Conservation (phyloP, 345 rosid genomes). For the Pelargonium nanum region DNA sequence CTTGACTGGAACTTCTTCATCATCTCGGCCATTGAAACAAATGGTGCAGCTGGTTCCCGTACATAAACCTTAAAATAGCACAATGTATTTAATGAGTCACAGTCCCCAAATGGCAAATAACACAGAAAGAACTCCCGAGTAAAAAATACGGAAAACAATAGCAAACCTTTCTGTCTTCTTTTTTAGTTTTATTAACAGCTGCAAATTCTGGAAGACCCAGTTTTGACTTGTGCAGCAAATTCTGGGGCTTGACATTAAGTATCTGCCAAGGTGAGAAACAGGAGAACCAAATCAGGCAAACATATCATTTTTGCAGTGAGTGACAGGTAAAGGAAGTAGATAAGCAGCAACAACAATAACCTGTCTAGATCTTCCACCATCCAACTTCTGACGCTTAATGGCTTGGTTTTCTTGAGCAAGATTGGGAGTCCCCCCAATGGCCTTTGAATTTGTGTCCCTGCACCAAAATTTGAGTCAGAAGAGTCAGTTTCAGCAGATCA, state of each 20-base stretch:
- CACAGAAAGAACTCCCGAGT: not conserved
- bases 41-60: conserved; percentile 42
- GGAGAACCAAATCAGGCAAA: not conserved
- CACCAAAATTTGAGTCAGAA: not conserved
- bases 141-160: conserved; percentile 8
- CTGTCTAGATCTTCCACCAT: conserved; percentile 84
- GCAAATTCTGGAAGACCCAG: conserved; percentile 44
- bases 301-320: no score
- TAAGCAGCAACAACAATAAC: conserved; percentile 17
- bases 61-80: conserved; percentile 36
- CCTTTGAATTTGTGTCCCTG: conserved; percentile 33
- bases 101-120: not conserved
- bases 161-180: conserved; percentile 72
- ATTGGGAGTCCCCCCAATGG: conserved; percentile 30
- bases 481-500: not conserved
- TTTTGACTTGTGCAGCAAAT: conserved; percentile 74
- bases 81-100: not conserved
- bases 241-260: conserved; percentile 59
- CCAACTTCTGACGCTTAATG: conserved; percentile 90
- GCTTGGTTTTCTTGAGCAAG: conserved; percentile 88
- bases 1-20: conserved; percentile 76
- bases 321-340: not conserved
- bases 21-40: conserved; percentile 76
- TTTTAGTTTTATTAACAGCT: conserved; percentile 28
- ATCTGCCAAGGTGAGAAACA: conserved; percentile 37